Evolutionary conservation across 2,329 filamentous ascomycete species (phyloP).

Genomic region (Aspergillus niger): DNA sequence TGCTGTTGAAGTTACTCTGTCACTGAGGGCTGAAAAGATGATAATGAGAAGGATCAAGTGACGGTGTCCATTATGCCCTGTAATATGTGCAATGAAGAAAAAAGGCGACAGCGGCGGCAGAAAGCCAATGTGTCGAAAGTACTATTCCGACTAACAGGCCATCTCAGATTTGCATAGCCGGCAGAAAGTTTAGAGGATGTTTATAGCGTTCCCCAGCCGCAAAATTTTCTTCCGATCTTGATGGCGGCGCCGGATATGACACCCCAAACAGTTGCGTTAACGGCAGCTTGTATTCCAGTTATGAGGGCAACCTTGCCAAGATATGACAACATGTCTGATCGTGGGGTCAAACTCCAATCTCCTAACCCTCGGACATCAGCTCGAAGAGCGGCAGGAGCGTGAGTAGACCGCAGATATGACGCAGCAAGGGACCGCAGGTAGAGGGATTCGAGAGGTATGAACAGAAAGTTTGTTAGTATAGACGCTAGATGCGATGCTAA

Average conservation of each 20-base stretch:
- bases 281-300: slow-evolving; percentile 39
- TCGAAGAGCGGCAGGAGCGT: slow-evolving; percentile 22
- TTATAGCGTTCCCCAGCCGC: slow-evolving; percentile 42
- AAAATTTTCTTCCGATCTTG: slow-evolving; percentile 42
- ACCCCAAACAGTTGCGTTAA: slow-evolving; percentile 42
- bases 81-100: background rate
- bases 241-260: slow-evolving; percentile 41
- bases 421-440: slow-evolving; percentile 43
- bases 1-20: background rate
- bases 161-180: background rate
- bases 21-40: background rate
- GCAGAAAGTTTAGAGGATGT: background rate
- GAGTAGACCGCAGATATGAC: slow-evolving; percentile 37
- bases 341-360: slow-evolving; percentile 39
- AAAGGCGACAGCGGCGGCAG: background rate
- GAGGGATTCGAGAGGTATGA: slow-evolving; percentile 44
- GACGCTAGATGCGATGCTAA: slow-evolving; percentile 45
- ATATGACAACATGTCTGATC: slow-evolving; percentile 36
- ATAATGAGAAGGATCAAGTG: background rate
- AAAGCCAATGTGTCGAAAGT: background rate
- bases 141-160: too few relatives aligned
- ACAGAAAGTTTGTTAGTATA: slow-evolving; percentile 39
- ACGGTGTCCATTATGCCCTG: background rate
- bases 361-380: slow-evolving; percentile 36
- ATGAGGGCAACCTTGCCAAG: slow-evolving; percentile 40